Evolutionary conservation across 1,284 basidiomycete species (phyloP).

Genomic region (Leccinum solheimii): DNA sequence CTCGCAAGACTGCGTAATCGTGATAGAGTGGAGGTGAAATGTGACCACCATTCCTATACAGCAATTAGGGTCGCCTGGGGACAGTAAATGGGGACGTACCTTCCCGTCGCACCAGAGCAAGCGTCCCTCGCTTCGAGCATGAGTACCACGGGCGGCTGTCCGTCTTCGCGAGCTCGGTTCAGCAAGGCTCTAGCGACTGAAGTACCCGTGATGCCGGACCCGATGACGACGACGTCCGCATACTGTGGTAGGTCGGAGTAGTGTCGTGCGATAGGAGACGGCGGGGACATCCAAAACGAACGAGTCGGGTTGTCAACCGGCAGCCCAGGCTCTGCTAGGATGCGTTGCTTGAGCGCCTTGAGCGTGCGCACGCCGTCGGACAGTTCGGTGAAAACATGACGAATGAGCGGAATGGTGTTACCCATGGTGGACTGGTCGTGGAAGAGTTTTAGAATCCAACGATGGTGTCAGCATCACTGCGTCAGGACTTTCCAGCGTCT

Average conservation of each 20-base stretch:
- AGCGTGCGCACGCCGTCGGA: conserved; percentile 28
- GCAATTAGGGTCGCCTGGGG: neutral
- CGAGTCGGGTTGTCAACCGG: too few relatives aligned
- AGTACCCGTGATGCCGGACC: conserved; percentile 70
- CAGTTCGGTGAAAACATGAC: conserved; percentile 32
- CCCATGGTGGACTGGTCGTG: conserved; percentile 21
- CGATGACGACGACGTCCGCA: conserved; percentile 67
- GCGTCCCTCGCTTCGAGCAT: conserved; percentile 70
- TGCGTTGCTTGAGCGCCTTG: conserved; percentile 37
- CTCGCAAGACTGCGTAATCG: conserved; percentile 25
- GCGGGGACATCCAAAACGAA: too few relatives aligned
- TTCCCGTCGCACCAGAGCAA: conserved; percentile 70
- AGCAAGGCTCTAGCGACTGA: conserved; percentile 56
- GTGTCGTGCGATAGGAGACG: too few relatives aligned
- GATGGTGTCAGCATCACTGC: neutral
- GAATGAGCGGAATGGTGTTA: conserved; percentile 32
- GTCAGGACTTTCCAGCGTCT: neutral
- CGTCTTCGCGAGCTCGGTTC: conserved; percentile 31
- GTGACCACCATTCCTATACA: conserved; percentile 33
- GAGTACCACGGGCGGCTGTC: conserved; percentile 42
- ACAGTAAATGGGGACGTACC: conserved; percentile 39
- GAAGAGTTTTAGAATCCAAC: neutral
- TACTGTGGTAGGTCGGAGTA: conserved; percentile 19
- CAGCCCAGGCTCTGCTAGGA: conserved; percentile 34
- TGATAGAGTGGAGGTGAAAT: conserved; percentile 29